Percentiles rank a stretch among this genome's conserved stretches.
phyloP scores from a whole-genome alignment of 345 rosid genomes.

The Geranium brycei region DNA sequence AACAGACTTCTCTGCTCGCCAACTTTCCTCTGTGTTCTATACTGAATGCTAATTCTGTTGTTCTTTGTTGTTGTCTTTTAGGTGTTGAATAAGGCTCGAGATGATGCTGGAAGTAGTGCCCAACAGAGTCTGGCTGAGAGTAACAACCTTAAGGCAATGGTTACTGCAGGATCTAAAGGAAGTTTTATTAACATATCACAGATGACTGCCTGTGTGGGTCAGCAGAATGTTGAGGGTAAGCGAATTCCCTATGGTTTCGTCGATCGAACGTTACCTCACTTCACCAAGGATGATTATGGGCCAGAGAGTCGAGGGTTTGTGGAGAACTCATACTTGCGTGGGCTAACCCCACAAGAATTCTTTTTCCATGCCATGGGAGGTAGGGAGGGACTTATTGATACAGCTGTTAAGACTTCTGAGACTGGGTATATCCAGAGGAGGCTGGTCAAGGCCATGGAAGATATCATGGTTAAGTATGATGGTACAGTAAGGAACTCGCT shows the following conservation, averaged over 20 bases:
- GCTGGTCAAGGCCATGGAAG: conserved; percentile 97
- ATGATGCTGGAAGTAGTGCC: conserved; percentile 96
- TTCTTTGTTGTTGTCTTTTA: conserved; percentile 14
- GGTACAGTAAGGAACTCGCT: conserved; percentile 93
- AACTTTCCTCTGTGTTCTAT: neutral
- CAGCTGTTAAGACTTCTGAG: conserved; percentile 97
- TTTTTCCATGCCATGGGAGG: conserved; percentile 99
- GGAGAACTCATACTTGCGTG: conserved; percentile 93
- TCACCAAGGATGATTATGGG: conserved; percentile 88
- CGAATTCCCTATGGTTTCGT: conserved; percentile 89
- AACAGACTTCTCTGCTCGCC: neutral
- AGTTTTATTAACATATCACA: conserved; percentile 97
- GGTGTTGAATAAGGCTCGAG: conserved; percentile 97
- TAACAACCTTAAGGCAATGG: conserved; percentile 97
- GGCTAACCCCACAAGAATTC: conserved; percentile 97
- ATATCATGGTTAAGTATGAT: conserved; percentile 97
- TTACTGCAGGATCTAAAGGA: conserved; percentile 98
- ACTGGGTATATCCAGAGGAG: conserved; percentile 99
- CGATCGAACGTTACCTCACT: conserved; percentile 89
- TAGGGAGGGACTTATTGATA: conserved; percentile 98
- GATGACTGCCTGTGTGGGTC: conserved; percentile 99
- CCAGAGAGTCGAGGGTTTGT: conserved; percentile 99
- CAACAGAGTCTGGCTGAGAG: conserved; percentile 93
- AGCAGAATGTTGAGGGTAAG: conserved; percentile 98
- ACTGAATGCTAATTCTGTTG: neutral